phyloP scores from a whole-genome alignment of 495 filamentous ascomycete species.

The Neurospora sp. region DNA sequence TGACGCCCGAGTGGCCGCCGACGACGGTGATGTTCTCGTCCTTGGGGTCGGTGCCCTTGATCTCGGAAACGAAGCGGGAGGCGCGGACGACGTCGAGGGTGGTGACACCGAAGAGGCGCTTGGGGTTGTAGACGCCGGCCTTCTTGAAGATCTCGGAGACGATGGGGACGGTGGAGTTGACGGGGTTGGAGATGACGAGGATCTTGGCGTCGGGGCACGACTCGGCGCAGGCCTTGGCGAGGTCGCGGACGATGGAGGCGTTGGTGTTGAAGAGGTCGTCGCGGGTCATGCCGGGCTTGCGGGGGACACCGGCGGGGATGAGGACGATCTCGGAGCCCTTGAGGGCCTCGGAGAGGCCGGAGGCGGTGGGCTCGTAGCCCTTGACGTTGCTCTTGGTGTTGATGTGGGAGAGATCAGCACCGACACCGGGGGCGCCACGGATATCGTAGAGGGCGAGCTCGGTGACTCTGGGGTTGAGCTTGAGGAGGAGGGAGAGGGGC shows the following conservation, averaged over 20 bases:
- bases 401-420: constrained; percentile 94
- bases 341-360: constrained; percentile 66
- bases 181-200: constrained; percentile 96
- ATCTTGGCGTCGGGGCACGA: constrained; percentile 86
- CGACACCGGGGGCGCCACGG: constrained; percentile 88
- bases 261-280: constrained; percentile 99
- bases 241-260: constrained; percentile 96
- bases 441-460: constrained; percentile 98
- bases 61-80: constrained; percentile 88
- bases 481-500: constrained; percentile 91
- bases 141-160: constrained; percentile 92
- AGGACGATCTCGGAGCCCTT: constrained; percentile 86
- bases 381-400: constrained; percentile 95
- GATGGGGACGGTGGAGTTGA: constrained; percentile 99
- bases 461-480: constrained; percentile 87
- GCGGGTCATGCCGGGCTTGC: constrained; percentile 99
- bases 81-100: constrained; percentile 98
- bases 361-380: constrained; percentile 70
- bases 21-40: constrained; percentile 91
- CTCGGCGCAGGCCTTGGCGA: constrained; percentile 90
- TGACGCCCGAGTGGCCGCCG: constrained; percentile 94
- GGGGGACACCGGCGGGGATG: constrained; percentile 95
- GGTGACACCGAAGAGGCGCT: constrained; percentile 97
- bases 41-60: constrained; percentile 81
- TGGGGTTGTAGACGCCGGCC: constrained; percentile 91